These are phyloP conservation scores for Penicillium thymicola DNA, from an alignment of 2,329 filamentous ascomycete species.

Conservation along the genomic window DNA sequence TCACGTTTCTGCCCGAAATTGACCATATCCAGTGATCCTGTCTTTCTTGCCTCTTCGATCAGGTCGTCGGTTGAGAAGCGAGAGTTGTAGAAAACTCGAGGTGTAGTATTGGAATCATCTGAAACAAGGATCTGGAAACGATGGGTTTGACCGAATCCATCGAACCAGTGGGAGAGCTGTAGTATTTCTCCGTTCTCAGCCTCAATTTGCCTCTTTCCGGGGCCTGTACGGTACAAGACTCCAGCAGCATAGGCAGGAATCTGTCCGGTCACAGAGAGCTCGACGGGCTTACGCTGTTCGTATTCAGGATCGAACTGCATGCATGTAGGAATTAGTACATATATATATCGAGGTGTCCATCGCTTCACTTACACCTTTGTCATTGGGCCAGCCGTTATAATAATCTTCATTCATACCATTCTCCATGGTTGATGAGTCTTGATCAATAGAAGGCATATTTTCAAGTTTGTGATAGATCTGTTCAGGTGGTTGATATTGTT, in stretches of 20 bases:
- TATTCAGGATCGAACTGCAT: conserved; percentile 69
- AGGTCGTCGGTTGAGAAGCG: conserved; percentile 64
- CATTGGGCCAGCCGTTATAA: conserved; percentile 52
- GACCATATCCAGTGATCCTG: conserved; percentile 55
- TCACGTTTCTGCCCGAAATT: conserved; percentile 71
- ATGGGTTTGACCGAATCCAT: conserved; percentile 68
- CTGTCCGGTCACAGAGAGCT: conserved; percentile 59
- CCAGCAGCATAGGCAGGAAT: conserved; percentile 73
- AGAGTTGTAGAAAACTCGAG: conserved; percentile 66
- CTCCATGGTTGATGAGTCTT: neutral
- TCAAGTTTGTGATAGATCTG: neutral
- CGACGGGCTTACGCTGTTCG: conserved; percentile 63
- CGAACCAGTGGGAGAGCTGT: conserved; percentile 73
- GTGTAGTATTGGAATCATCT: conserved; percentile 27
- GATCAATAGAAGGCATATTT: conserved; percentile 6
- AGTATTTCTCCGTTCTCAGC: conserved; percentile 58
- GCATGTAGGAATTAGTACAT: conserved; percentile 8
- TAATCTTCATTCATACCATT: conserved; percentile 7
- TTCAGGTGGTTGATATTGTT: neutral
- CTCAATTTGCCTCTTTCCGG: conserved; percentile 63
- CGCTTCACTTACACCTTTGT: conserved; percentile 44
- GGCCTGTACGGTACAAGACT: conserved; percentile 70
- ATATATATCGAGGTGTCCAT: conserved; percentile 2
- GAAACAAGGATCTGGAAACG: conserved; percentile 64
- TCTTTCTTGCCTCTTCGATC: conserved; percentile 58